Percentiles rank a stretch among this genome's conserved stretches.
Evolutionary conservation across 495 filamentous ascomycete genomes (phyloP).

Genomic region (Penicillium arizonense): DNA sequence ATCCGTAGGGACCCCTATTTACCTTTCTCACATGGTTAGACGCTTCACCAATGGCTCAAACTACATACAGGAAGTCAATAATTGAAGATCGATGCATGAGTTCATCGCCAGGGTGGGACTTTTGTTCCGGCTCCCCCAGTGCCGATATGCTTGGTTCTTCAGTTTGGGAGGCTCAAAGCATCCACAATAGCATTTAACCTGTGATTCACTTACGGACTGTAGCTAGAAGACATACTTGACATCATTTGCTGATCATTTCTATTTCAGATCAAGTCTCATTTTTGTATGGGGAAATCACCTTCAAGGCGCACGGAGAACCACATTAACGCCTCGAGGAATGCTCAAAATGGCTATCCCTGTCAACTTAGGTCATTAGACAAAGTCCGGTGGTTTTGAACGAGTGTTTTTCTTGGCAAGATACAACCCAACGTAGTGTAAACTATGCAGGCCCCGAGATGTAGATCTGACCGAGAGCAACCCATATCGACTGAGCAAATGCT

Average conservation of each 20-base stretch:
- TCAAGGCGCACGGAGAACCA: not conserved
- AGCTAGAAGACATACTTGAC: not conserved
- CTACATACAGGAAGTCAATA: too few relatives aligned
- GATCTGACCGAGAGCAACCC: too few relatives aligned
- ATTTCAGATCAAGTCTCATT: too few relatives aligned
- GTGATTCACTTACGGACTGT: not conserved
- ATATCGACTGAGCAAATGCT: not conserved
- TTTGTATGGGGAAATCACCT: not conserved
- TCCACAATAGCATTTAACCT: not conserved
- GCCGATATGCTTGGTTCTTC: not conserved
- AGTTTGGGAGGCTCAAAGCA: not conserved
- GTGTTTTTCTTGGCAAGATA: too few relatives aligned
- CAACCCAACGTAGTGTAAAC: too few relatives aligned
- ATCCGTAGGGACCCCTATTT: too few relatives aligned
- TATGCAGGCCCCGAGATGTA: too few relatives aligned
- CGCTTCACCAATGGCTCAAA: too few relatives aligned
- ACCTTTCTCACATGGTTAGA: too few relatives aligned
- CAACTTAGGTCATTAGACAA: not conserved
- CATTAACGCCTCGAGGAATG: not conserved
- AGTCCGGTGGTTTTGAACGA: not conserved
- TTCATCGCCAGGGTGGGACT: too few relatives aligned
- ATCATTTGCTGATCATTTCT: not conserved
- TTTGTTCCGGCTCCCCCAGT: not conserved
- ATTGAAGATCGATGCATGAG: too few relatives aligned
- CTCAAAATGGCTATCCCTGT: slow-evolving; percentile 2